Evolutionary conservation across 163 green algal genomes (phyloP), one percentile per base, ranked within the genome.

Genomic region (Trebouxia gelatinosa): DNA sequence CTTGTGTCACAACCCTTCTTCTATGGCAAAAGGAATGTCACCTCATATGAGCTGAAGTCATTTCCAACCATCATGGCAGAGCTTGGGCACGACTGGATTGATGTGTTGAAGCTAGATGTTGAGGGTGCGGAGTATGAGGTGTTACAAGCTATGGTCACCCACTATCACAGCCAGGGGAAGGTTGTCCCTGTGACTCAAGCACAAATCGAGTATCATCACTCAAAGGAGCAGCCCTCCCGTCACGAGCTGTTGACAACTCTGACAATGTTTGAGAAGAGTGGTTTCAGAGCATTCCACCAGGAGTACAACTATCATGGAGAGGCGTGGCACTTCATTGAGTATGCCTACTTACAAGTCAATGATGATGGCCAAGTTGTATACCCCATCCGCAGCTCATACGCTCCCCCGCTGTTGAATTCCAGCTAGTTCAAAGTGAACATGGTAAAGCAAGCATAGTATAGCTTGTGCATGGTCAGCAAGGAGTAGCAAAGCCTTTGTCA

Each of bases 131-230:
- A 70, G 28, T 50, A 70, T 38, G 32, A 70, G 46, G 61, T 70
- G 4, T 17, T 70, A 17, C 61, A 32, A 28, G n/a, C 61, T 17
- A 70, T 70, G 5, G 11, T 70, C 4, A 70, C 13, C 6, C 61
- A 70, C 1, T 50, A 70, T 38, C 32, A 29, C n/a, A 38, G 11
- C 32, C n/a, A n/a, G n/a, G n/a, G n/a, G n/a, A n/a, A 48, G 32
- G n/a, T n/a, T 26, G 32, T 70, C 23, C 61, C 61, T 31, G 32
- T 70, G 3, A 70, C 61, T 4, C 61, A 70, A 28, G 61, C 61
- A 31, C 61, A 70, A 34, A n/a, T 70, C n/a, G 61, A 70, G 16
- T 70, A 70, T 31, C 61, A 70, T 28, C 61, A 70, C 28, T 70
- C 32, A 34, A 5, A 16, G 6, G 32, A 46, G 17, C 31, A 31